Evolutionary conservation across 2,329 filamentous ascomycete genomes (phyloP), one percentile per base, ranked within the genome.

Genomic region (Aspergillus sp.): DNA sequence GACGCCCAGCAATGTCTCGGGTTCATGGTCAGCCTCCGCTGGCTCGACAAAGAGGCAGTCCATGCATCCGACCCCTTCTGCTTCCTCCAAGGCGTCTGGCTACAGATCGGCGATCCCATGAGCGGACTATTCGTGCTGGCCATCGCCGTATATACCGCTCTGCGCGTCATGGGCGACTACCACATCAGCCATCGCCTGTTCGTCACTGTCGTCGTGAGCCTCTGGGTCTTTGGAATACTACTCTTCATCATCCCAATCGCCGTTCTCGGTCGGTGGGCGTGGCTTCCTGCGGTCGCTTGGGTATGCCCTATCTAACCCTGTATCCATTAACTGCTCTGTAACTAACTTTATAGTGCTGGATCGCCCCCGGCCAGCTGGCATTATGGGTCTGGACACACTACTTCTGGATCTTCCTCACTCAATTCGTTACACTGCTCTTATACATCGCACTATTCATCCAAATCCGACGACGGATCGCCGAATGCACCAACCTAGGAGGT

Each of bases 331-430:
- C 20, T 20, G 19, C 19, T 19, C 19, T 19, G 20, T 20, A 20
- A 20, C 20, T 20, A 20, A 20, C 20, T 20, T 20, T 20, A 8
- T n/a, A 82, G 81, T 83, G 81, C 64, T 83, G 81, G 81, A 68
- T 83, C 8, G 75, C 77, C 15, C 63, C 70, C 3, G 64, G 73
- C 9, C 75, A 30, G 73, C 63, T 75, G 81, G 56, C 52, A 60
- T 11, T 77, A 80, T 75, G 80, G 5, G 71, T 83, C 3, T 82
- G 75, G 75, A 72, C 78, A 5, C 81, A 83, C 62, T 83, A 83
- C 63, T 59, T 83, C 37, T 83, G 80, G 80, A 81, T 83, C 60
- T 83, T 83, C 69, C 69, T 81, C 39, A 70, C 80, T 41, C 80
- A 83, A 64, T 82, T 82, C 59, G 79, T 79, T 20, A 81, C 80